phyloP scores from a whole-genome alignment of 352 stramenopile species.

The Blastocystis sp. region DNA sequence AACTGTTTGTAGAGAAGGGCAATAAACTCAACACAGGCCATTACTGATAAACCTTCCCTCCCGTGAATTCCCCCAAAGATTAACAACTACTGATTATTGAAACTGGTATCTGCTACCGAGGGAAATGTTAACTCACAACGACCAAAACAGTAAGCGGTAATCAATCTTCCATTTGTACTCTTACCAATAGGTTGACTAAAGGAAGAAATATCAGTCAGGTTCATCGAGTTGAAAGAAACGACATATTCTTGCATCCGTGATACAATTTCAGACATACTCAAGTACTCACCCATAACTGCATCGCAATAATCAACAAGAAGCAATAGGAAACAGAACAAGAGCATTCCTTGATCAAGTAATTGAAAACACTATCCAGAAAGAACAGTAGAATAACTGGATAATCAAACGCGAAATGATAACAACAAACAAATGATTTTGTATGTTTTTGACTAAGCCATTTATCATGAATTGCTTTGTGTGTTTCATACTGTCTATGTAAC shows the following conservation, averaged over 20 bases:
- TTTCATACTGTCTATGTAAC: constrained; percentile 90
- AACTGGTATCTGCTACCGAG: neutral
- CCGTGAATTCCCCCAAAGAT: constrained; percentile 52
- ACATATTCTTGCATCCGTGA: neutral
- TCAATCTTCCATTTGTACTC: neutral
- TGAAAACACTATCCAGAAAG: neutral
- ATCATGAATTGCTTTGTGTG: constrained; percentile 83
- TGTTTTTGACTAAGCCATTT: constrained; percentile 53
- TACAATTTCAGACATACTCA: neutral
- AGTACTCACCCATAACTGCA: neutral
- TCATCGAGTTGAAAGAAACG: neutral
- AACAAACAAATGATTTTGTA: neutral
- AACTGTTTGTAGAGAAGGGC: neutral
- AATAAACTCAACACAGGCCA: neutral
- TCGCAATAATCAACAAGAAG: no score
- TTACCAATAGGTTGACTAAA: neutral
- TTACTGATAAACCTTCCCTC: neutral
- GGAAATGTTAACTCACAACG: neutral
- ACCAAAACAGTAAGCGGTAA: constrained; percentile 42
- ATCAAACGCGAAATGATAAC: neutral
- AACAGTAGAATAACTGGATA: neutral
- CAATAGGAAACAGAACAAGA: neutral
- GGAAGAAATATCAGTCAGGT: neutral
- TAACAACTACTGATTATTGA: constrained; percentile 12
- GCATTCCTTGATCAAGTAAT: neutral